Evolutionary conservation across 2,329 filamentous ascomycete species (phyloP), one percentile per base, ranked within the genome.

Genomic region (Epichloe gansuensis): DNA sequence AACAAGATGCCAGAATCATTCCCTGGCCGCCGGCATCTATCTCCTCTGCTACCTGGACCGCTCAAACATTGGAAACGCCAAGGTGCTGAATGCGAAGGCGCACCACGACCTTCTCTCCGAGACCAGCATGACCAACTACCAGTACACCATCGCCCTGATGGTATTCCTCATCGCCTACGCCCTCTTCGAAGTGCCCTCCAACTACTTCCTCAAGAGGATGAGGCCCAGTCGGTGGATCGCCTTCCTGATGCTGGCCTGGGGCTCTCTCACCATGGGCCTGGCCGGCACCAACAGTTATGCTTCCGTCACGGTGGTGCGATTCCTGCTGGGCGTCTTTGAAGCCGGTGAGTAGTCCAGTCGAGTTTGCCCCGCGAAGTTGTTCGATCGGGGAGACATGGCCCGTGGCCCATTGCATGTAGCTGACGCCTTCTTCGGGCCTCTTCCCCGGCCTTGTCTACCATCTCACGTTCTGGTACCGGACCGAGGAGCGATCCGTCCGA

Each of bases 381-480:
- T 17, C 17, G 17, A 15, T 46, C 23, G n/a, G n/a, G 9, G n/a
- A 7, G 3, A n/a, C 13, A 45, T 23, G 42, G 4, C 42, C 23
- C 46, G n/a, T 17, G 17, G 34, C n/a, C 7, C 5, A 78, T 84
- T 42, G 85, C 1, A 17, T 17, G 17, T 17, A 90, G 67, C 12
- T n/a, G n/a, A 13, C n/a, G 12, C 7, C 37, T 15, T 4, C 37
- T 11, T 84, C 83, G 11, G 53, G 52, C 21, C 67, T 88, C 1
- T 88, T 88, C 55, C 66, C 66, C 0, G 65, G 66, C 0, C 67
- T 87, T 58, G 77, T 81, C 0, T 71, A 81, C 65, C 88, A 87
- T 59, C 70, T 90, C 47, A 88, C 85, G 0, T 80, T 88, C 56
- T 89, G 86, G 75, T 90, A 90, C 65, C 81, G 77, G 45, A 79